Evolutionary conservation across 768 basidiomycete genomes (phyloP).

Genomic region (Infundibulicybe gibba): DNA sequence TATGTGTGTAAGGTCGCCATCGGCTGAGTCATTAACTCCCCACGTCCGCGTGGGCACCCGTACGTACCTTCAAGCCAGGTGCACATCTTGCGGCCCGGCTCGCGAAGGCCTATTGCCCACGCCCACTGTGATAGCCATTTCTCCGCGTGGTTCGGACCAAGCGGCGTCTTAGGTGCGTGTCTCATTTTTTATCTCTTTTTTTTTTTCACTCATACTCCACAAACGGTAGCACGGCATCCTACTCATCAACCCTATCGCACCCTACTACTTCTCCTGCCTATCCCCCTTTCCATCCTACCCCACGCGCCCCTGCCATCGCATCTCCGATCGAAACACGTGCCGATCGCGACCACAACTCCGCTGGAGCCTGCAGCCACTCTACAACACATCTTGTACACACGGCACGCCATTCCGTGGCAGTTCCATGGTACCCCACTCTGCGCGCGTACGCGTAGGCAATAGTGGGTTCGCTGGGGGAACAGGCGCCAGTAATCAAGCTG

Average conservation of each 20-base stretch:
- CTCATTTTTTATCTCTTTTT: too few species aligned
- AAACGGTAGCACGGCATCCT: constrained; percentile 65
- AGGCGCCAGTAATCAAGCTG: constrained; percentile 37
- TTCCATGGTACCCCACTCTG: constrained; percentile 48
- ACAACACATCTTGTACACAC: too few species aligned
- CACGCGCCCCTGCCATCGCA: too few species aligned
- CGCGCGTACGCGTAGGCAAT: constrained; percentile 41
- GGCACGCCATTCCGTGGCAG: constrained; percentile 55
- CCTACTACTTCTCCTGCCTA: constrained; percentile 56
- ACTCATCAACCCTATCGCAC: constrained; percentile 47
- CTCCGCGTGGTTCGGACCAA: too few species aligned
- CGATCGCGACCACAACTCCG: too few species aligned
- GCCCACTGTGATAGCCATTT: constrained; percentile 44
- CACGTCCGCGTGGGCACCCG: too few species aligned
- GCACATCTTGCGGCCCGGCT: constrained; percentile 44
- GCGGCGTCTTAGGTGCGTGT: too few species aligned
- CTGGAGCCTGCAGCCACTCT: too few species aligned
- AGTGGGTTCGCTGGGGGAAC: constrained; percentile 55
- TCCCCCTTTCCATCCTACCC: too few species aligned
- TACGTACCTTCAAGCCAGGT: constrained; percentile 43
- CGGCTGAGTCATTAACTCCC: constrained; percentile 49
- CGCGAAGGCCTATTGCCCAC: constrained; percentile 49
- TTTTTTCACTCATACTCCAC: background rate
- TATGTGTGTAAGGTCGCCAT: constrained; percentile 58
- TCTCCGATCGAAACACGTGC: too few species aligned